Conservation (phyloP, 2,329 filamentous ascomycete genomes). For the Polychaeton citri region DNA sequence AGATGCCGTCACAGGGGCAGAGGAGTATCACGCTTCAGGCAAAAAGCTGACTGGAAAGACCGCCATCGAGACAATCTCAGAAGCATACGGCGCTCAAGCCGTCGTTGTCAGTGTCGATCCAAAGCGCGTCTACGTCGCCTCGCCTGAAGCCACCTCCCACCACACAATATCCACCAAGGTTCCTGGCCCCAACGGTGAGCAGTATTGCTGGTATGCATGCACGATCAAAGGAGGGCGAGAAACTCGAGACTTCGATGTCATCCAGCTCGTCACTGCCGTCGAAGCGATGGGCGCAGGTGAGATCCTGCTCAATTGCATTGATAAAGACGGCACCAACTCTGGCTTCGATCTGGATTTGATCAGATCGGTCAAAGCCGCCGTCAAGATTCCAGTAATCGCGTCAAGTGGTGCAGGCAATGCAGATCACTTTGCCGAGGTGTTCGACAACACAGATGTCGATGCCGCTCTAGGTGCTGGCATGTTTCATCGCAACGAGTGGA, state of each 20-base stretch:
- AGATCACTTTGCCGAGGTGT: conserved; percentile 81
- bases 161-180: conserved; percentile 60
- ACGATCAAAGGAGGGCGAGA: conserved; percentile 93
- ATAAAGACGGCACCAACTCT: conserved; percentile 86
- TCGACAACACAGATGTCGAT: conserved; percentile 72
- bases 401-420: conserved; percentile 85
- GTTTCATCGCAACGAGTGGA: conserved; percentile 94
- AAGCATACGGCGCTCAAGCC: conserved; percentile 89
- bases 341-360: conserved; percentile 94
- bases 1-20: conserved; percentile 83
- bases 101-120: conserved; percentile 94
- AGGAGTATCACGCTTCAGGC: conserved; percentile 69
- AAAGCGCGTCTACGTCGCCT: conserved; percentile 70
- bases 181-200: conserved; percentile 63
- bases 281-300: conserved; percentile 94
- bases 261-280: conserved; percentile 75
- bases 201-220: conserved; percentile 91
- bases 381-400: conserved; percentile 89
- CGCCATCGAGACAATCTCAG: conserved; percentile 88
- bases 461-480: conserved; percentile 91
- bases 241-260: conserved; percentile 84
- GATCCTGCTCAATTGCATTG: conserved; percentile 93
- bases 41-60: conserved; percentile 63
- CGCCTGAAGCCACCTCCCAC: conserved; percentile 55
- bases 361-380: conserved; percentile 68